Percentiles rank a stretch among this genome's conserved stretches.
phyloP scores from a whole-genome alignment of 768 basidiomycete genomes.

The Xerocomellus dryophilus region DNA sequence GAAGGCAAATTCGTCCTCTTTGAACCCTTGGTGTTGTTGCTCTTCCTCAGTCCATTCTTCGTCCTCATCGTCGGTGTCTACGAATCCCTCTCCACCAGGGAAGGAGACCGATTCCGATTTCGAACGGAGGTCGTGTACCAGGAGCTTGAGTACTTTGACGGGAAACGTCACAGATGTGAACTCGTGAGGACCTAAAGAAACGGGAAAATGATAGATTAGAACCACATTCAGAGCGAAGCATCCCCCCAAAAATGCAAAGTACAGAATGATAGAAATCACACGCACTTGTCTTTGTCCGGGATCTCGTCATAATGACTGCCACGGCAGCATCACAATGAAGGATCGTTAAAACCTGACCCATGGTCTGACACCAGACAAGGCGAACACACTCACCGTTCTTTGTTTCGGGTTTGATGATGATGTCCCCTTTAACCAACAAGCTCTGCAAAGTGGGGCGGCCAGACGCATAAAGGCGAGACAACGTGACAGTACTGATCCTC shows the following conservation, averaged over 20 bases:
- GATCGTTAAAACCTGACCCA: conserved; percentile 12
- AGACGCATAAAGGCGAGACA: conserved; percentile 69
- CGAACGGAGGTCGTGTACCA: conserved; percentile 79
- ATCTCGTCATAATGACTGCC: conserved; percentile 95
- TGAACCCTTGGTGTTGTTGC: conserved; percentile 52
- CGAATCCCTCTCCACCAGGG: conserved; percentile 53
- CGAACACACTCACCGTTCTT: conserved; percentile 62
- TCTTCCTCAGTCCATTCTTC: conserved; percentile 96
- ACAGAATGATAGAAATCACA: conserved; percentile 12
- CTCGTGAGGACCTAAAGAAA: conserved; percentile 69
- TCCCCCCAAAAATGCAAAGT: background rate
- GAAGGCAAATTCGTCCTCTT: conserved; percentile 77
- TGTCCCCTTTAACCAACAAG: conserved; percentile 85
- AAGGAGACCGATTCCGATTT: conserved; percentile 72
- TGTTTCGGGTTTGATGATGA: conserved; percentile 79
- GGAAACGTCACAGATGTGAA: conserved; percentile 87
- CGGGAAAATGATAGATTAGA: conserved; percentile 22
- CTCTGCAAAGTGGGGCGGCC: conserved; percentile 63
- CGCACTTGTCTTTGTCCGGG: conserved; percentile 82
- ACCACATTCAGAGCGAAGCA: background rate
- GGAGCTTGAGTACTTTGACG: conserved; percentile 86
- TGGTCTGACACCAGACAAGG: conserved; percentile 5
- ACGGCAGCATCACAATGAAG: conserved; percentile 23
- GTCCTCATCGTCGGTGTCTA: conserved; percentile 81
- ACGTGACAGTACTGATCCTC: conserved; percentile 78